These are phyloP conservation scores for Coprinopsis sp. DNA, from an alignment of 768 basidiomycete species.

Conservation along the genomic window DNA sequence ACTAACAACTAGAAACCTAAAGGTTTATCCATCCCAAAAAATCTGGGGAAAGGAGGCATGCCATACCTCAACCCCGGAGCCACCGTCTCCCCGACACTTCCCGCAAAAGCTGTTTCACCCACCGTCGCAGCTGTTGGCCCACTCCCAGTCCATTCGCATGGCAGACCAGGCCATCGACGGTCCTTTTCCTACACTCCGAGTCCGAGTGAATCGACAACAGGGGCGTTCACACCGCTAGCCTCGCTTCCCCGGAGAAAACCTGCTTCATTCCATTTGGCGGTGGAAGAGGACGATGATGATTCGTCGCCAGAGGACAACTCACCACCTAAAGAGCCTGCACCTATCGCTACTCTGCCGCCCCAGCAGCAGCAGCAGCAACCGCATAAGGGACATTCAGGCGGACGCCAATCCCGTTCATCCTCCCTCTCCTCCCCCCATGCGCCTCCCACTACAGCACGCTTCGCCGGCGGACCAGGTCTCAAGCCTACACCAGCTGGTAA, in stretches of 20 bases:
- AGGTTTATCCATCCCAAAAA: no score
- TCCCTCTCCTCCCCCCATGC: neutral
- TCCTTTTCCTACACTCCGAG: conserved; percentile 25
- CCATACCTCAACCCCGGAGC: conserved; percentile 25
- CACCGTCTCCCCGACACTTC: neutral
- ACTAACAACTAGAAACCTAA: no score
- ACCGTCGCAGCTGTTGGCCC: conserved; percentile 10
- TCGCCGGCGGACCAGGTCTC: conserved; percentile 20
- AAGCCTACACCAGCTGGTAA: conserved; percentile 15
- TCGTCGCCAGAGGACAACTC: conserved; percentile 21
- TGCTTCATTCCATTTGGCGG: conserved; percentile 31
- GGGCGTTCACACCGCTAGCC: conserved; percentile 46
- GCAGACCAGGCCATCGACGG: conserved; percentile 32
- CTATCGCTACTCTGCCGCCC: neutral
- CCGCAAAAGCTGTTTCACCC: no score
- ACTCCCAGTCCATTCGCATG: conserved; percentile 23
- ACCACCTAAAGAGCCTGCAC: neutral
- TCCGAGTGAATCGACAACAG: conserved; percentile 33
- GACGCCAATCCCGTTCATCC: conserved; percentile 10
- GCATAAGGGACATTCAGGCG: no score
- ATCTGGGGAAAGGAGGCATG: no score
- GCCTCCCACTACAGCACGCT: conserved; percentile 12
- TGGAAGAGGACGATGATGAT: conserved; percentile 35
- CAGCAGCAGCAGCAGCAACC: conserved; percentile 13
- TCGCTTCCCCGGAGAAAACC: conserved; percentile 35